Evolutionary conservation across 345 rosid genomes (phyloP), one percentile per base, ranked within the genome.

Genomic region (Kernera saxatilis): DNA sequence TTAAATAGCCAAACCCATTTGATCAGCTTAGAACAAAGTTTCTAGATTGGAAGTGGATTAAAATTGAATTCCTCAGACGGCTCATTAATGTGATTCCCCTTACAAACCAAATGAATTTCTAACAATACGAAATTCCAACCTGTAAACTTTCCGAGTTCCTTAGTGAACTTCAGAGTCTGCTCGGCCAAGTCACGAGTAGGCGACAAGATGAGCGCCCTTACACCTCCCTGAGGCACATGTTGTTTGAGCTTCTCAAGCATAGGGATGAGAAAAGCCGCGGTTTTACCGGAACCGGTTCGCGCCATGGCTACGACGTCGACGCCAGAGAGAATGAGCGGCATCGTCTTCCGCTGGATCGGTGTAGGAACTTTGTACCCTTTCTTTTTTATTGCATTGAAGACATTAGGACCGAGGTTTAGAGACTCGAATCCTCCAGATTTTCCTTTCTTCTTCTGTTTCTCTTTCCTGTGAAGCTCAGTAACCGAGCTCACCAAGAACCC

Each of bases 391-490:
- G 86, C 99, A 14, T 81, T 61, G 85, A 58, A 91, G 6, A 94
- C 86, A 79, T 91, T 79, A 56, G 82, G 82, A 72, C 87, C 84
- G 6, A 94, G 83, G 46, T 86, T 91, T 2, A 91, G 81, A 2
- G 98, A 94, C 78, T 94, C 99, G 69, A 94, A 94, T 3, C 99
- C 99, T 19, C 99, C 97, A 0, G 97, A 94, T 76, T 88, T 94
- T 3, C 91, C 88, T 77, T 88, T 91, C 93, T 94, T 94, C 82
- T 80, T 81, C 55, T 72, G 82, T 49, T 84, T 82, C 79, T 84
- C 86, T 57, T 62, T 81, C 27, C 85, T 92, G 55, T 84, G 85
- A 45, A 87, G 92, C 84, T 85, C 98, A 39, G 93, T 83, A 12
- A 78, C 84, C 3, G 98, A 93, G 88, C 96, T 88, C 72, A 84